Evolutionary conservation across 2,329 filamentous ascomycete species (phyloP).

Genomic region (Emmonsia crescens): DNA sequence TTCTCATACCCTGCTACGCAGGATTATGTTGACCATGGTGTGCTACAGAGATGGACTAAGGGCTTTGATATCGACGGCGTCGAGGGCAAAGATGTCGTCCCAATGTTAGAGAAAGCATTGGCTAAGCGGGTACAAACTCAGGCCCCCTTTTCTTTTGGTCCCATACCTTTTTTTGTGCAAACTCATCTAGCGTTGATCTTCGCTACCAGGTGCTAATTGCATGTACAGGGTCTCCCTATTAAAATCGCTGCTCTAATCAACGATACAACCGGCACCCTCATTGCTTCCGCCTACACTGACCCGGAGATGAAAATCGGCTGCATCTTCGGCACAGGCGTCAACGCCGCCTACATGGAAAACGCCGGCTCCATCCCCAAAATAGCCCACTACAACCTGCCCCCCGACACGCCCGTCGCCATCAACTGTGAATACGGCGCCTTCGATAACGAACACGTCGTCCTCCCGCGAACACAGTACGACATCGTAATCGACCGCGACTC

Average conservation of each 20-base stretch:
- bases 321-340: conserved; percentile 97
- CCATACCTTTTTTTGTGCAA: not conserved
- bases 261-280: conserved; percentile 92
- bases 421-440: conserved; percentile 98
- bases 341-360: conserved; percentile 96
- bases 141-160: conserved; percentile 10
- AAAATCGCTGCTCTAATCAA: conserved; percentile 91
- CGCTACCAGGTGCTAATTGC: conserved; percentile 10
- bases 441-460: conserved; percentile 82
- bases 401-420: conserved; percentile 80
- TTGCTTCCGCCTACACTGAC: conserved; percentile 96
- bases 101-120: conserved; percentile 72
- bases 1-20: conserved; percentile 94
- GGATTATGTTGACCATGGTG: conserved; percentile 83
- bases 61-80: conserved; percentile 90
- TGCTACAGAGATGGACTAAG: conserved; percentile 94
- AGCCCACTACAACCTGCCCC: conserved; percentile 75
- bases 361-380: conserved; percentile 88
- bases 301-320: conserved; percentile 85
- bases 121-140: conserved; percentile 48
- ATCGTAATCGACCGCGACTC: conserved; percentile 81
- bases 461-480: conserved; percentile 79
- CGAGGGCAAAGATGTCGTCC: conserved; percentile 81
- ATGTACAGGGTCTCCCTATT: conserved; percentile 67
- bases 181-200: not conserved